phyloP scores from a whole-genome alignment of 1,139 yeast species.

The Casaregolazyma lundiana region DNA sequence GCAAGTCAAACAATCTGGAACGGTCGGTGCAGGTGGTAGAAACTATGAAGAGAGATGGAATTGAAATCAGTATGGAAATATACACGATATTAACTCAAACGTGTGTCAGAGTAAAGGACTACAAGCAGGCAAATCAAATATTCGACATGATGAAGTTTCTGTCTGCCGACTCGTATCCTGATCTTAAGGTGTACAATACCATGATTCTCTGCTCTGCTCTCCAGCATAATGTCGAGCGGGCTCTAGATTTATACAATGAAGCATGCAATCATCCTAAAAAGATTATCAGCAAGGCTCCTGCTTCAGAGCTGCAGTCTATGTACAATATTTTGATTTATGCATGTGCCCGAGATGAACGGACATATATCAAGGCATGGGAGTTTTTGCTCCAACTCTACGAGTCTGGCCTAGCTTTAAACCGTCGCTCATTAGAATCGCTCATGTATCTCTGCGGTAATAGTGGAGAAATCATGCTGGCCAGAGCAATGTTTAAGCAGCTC shows the following conservation, averaged over 20 bases:
- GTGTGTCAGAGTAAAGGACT: conserved; percentile 51
- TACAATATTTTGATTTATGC: conserved; percentile 67
- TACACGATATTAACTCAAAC: conserved; percentile 65
- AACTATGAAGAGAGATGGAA: conserved; percentile 46
- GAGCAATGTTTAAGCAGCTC: conserved; percentile 65
- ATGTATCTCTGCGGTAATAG: conserved; percentile 69
- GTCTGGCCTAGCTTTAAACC: conserved; percentile 40
- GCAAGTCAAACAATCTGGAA: conserved; percentile 34
- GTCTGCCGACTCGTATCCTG: conserved; percentile 62
- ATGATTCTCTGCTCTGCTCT: conserved; percentile 64
- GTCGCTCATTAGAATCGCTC: conserved; percentile 60
- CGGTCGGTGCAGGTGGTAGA: conserved; percentile 33
- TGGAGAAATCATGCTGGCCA: conserved; percentile 69
- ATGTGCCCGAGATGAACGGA: conserved; percentile 50
- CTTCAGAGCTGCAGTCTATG: conserved; percentile 38
- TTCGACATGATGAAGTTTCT: conserved; percentile 85
- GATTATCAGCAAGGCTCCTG: conserved; percentile 14
- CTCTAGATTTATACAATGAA: conserved; percentile 71
- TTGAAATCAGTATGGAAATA: conserved; percentile 53
- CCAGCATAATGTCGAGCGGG: conserved; percentile 61
- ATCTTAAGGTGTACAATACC: conserved; percentile 60
- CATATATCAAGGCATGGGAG: conserved; percentile 67
- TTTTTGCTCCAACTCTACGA: conserved; percentile 64
- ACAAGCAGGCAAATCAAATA: conserved; percentile 58
- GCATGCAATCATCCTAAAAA: conserved; percentile 46